phyloP scores from a whole-genome alignment of 2,329 filamentous ascomycete species.

The Sphaerulina populicola region DNA sequence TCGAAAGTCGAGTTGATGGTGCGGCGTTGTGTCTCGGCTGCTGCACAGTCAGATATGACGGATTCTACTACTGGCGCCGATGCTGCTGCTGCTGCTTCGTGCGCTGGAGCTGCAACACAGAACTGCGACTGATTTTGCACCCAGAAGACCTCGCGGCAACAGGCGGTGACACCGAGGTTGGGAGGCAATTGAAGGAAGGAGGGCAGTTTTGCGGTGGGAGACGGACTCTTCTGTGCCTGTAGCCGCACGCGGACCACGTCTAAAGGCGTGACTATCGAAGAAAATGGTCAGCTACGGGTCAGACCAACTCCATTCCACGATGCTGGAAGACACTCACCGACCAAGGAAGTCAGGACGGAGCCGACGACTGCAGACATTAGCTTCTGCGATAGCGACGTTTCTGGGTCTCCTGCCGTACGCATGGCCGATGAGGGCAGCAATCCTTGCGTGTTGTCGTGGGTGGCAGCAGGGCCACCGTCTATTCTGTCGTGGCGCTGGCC shows the following conservation, averaged over 20 bases:
- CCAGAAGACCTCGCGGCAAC: constrained; percentile 96
- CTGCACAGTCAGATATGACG: constrained; percentile 60
- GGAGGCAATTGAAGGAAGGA: constrained; percentile 63
- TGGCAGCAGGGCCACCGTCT: constrained; percentile 12
- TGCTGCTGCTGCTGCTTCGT: constrained; percentile 33
- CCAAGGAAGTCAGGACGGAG: constrained; percentile 77
- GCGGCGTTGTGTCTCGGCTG: constrained; percentile 74
- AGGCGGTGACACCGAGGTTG: constrained; percentile 84
- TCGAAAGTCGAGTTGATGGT: constrained; percentile 88
- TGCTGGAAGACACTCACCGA: constrained; percentile 52
- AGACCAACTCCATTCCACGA: too few species aligned
- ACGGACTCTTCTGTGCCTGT: constrained; percentile 66
- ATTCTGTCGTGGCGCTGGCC: constrained; percentile 37
- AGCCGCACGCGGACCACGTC: constrained; percentile 93
- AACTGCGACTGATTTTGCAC: constrained; percentile 74
- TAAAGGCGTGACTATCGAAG: constrained; percentile 71
- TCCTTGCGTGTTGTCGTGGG: constrained; percentile 3
- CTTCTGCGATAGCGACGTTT: constrained; percentile 77
- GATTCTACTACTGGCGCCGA: constrained; percentile 30
- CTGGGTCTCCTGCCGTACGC: constrained; percentile 31
- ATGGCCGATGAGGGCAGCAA: constrained; percentile 11
- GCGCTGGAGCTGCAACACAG: constrained; percentile 55
- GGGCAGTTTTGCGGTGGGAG: constrained; percentile 45
- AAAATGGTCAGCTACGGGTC: too few species aligned
- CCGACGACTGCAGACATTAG: constrained; percentile 92